Evolutionary conservation across 2,329 filamentous ascomycete genomes (phyloP).

Genomic region (Ceratocystis albifundus): DNA sequence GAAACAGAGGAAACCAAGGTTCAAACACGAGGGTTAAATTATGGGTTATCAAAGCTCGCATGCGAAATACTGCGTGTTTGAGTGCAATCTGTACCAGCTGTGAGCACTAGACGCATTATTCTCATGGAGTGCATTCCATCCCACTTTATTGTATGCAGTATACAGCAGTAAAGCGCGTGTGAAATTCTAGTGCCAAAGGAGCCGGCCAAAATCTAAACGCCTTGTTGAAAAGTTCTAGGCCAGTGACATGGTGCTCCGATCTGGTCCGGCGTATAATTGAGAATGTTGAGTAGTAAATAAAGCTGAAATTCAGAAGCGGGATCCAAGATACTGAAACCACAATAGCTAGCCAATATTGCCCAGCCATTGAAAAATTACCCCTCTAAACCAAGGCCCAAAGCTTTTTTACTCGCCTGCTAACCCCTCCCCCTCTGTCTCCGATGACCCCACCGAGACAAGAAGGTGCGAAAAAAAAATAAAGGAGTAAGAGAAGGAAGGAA

Average conservation of each 20-base stretch:
- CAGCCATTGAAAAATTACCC: not conserved
- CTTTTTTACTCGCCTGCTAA: not conserved
- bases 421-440: conserved; percentile 13
- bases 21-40: too few relatives aligned
- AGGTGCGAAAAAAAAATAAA: conserved; percentile 5
- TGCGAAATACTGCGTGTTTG: not conserved
- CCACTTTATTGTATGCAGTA: not conserved
- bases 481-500: conserved; percentile 2
- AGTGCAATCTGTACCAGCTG: not conserved
- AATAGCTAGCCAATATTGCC: not conserved
- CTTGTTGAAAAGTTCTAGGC: too few relatives aligned
- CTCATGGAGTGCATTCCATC: not conserved
- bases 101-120: not conserved
- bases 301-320: not conserved
- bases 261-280: conserved; percentile 4
- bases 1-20: too few relatives aligned
- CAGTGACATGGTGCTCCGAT: not conserved
- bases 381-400: not conserved
- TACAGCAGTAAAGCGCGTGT: not conserved
- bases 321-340: not conserved
- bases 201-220: too few relatives aligned
- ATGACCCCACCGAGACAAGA: conserved; percentile 21
- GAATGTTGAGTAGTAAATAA: not conserved
- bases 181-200: not conserved
- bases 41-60: not conserved